phyloP scores from a whole-genome alignment of 306 rosid species.

The Boehmeria nivea region DNA sequence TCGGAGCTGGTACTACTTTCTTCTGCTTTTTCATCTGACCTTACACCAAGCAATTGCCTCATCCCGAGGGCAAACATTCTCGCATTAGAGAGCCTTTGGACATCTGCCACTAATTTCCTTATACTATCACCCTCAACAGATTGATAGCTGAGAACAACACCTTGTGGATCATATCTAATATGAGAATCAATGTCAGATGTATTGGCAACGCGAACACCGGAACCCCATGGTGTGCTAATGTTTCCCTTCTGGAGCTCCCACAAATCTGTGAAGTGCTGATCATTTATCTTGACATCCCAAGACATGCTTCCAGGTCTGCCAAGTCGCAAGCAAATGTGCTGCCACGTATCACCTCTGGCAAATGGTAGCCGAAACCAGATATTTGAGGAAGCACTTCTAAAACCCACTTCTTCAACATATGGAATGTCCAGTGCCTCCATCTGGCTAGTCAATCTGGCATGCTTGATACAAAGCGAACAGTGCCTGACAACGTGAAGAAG shows the following conservation, averaged over 20 bases:
- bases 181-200: slow-evolving; percentile 95
- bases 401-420: slow-evolving; percentile 90
- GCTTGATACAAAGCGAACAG: slow-evolving; percentile 84
- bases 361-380: slow-evolving; percentile 96
- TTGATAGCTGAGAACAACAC: slow-evolving; percentile 90
- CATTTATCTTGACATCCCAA: slow-evolving; percentile 97
- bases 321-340: slow-evolving; percentile 86
- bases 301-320: slow-evolving; percentile 96
- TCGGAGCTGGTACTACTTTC: slow-evolving; percentile 52
- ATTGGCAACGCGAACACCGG: slow-evolving; percentile 94
- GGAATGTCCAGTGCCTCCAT: slow-evolving; percentile 91
- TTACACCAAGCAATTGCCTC: slow-evolving; percentile 83
- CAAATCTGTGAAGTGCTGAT: slow-evolving; percentile 91
- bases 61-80: slow-evolving; percentile 93
- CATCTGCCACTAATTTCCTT: slow-evolving; percentile 86
- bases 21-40: slow-evolving; percentile 75
- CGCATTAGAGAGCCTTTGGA: slow-evolving; percentile 92
- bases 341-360: slow-evolving; percentile 89
- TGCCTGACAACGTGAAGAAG: slow-evolving; percentile 95
- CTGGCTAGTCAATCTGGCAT: slow-evolving; percentile 95
- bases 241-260: slow-evolving; percentile 99
- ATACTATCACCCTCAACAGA: slow-evolving; percentile 89
- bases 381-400: slow-evolving; percentile 72
- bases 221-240: slow-evolving; percentile 78
- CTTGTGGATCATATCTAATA: slow-evolving; percentile 91